phyloP scores from a whole-genome alignment of 768 basidiomycete species.

The Pisolithus microcarpus region DNA sequence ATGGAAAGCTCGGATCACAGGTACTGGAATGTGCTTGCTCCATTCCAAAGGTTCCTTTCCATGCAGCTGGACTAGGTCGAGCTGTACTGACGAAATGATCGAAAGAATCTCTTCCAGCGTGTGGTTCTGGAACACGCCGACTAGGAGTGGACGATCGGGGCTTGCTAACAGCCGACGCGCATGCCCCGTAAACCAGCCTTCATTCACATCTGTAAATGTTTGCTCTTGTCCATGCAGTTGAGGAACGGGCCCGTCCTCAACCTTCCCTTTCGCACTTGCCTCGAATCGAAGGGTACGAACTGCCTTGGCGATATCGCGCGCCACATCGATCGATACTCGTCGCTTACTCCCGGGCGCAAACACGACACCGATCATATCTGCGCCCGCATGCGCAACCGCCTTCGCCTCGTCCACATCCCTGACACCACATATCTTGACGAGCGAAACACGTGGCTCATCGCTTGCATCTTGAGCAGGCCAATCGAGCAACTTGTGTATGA shows the following conservation, averaged over 20 bases:
- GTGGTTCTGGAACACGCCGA: slow-evolving; percentile 94
- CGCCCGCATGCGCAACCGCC: slow-evolving; percentile 73
- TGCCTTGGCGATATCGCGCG: slow-evolving; percentile 58
- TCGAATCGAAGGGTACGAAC: slow-evolving; percentile 37
- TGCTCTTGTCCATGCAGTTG: not conserved
- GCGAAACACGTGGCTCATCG: slow-evolving; percentile 36
- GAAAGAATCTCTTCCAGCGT: slow-evolving; percentile 63
- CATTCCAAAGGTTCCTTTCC: slow-evolving; percentile 82
- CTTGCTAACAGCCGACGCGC: slow-evolving; percentile 26
- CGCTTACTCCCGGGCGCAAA: slow-evolving; percentile 78
- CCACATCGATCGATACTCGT: slow-evolving; percentile 51
- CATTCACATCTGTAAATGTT: not conserved
- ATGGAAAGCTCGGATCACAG: slow-evolving; percentile 89
- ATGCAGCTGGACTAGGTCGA: slow-evolving; percentile 92
- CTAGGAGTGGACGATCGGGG: slow-evolving; percentile 70
- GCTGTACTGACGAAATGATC: slow-evolving; percentile 56
- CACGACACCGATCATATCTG: slow-evolving; percentile 87
- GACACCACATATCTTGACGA: slow-evolving; percentile 97
- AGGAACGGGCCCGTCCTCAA: slow-evolving; percentile 1
- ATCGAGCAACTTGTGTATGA: slow-evolving; percentile 73
- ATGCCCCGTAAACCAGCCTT: slow-evolving; percentile 19
- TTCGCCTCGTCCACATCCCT: slow-evolving; percentile 69
- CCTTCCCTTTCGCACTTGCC: slow-evolving; percentile 16
- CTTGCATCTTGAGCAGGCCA: slow-evolving; percentile 39
- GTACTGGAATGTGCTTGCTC: slow-evolving; percentile 81